These are phyloP conservation scores for Pleomassaria siparia DNA, from an alignment of 2,329 filamentous ascomycete species.

Conservation along the genomic window DNA sequence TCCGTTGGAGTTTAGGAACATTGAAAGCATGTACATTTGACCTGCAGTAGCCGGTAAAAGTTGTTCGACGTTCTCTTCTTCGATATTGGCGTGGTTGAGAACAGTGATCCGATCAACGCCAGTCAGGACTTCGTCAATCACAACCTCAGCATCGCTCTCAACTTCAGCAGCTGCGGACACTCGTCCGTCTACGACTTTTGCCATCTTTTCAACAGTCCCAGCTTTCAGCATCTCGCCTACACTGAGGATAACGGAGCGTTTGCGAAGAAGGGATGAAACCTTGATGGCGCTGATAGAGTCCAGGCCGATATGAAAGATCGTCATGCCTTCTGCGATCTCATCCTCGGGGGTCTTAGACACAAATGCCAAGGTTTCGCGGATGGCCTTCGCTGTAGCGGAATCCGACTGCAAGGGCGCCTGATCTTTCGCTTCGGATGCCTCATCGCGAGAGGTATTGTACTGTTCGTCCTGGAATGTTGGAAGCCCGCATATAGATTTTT, in stretches of 20 bases:
- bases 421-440: neutral
- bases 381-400: constrained; percentile 39
- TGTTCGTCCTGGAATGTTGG: constrained; percentile 42
- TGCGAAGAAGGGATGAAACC: constrained; percentile 69
- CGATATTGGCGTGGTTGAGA: constrained; percentile 46
- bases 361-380: constrained; percentile 51
- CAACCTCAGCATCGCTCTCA: neutral
- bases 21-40: constrained; percentile 77
- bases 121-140: constrained; percentile 29
- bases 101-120: constrained; percentile 46
- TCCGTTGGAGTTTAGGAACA: constrained; percentile 70
- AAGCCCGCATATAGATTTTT: constrained; percentile 68
- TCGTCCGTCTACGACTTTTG: constrained; percentile 36
- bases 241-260: constrained; percentile 61
- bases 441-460: constrained; percentile 3
- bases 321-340: constrained; percentile 63
- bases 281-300: constrained; percentile 94
- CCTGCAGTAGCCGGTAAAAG: constrained; percentile 72
- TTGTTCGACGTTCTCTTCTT: constrained; percentile 52
- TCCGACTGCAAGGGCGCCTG: constrained; percentile 15
- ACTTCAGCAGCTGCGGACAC: constrained; percentile 1
- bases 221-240: constrained; percentile 73
- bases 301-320: constrained; percentile 80
- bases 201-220: constrained; percentile 67
- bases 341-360: constrained; percentile 63